phyloP scores from a whole-genome alignment of 495 filamentous ascomycete genomes.

The Aspergillus wentii region DNA sequence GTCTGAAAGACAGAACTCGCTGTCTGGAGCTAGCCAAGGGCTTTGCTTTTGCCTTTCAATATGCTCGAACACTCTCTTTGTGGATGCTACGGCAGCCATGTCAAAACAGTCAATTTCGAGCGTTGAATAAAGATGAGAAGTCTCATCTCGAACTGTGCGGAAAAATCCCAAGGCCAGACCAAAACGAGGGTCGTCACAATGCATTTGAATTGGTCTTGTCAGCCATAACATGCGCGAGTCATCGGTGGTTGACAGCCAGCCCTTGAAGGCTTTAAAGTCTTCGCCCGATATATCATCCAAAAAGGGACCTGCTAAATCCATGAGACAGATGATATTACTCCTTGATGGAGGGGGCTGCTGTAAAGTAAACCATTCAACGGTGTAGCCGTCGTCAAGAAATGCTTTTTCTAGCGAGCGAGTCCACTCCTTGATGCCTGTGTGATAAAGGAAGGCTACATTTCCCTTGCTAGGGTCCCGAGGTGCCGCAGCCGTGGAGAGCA shows the following conservation, averaged over 20 bases:
- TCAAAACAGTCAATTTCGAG: conserved; percentile 33
- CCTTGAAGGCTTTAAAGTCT: conserved; percentile 13
- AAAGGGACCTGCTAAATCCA: conserved; percentile 27
- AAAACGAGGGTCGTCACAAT: conserved; percentile 33
- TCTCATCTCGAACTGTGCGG: conserved; percentile 36
- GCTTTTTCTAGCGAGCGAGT: conserved; percentile 2
- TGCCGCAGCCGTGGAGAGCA: conserved; percentile 16
- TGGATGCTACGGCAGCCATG: conserved; percentile 1
- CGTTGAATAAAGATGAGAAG: conserved; percentile 28
- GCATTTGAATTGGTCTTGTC: conserved; percentile 26
- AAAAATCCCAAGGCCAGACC: conserved; percentile 31
- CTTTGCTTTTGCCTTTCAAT: conserved; percentile 8
- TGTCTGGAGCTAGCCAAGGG: conserved; percentile 15
- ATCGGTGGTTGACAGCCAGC: conserved; percentile 3
- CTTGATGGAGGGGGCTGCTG: conserved; percentile 12
- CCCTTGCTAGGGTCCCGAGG: no score
- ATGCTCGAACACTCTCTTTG: conserved; percentile 16
- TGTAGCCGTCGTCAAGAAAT: conserved; percentile 10
- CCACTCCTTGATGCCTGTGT: conserved; percentile 4
- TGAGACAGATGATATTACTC: conserved; percentile 25
- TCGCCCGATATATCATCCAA: conserved; percentile 17
- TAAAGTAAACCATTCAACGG: conserved; percentile 15
- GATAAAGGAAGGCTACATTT: conserved; percentile 10
- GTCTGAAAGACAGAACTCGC: conserved; percentile 26
- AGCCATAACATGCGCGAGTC: conserved; percentile 33